Evolutionary conservation across 2,329 filamentous ascomycete genomes (phyloP).

Genomic region (Pseudogymnoascus pannorum): DNA sequence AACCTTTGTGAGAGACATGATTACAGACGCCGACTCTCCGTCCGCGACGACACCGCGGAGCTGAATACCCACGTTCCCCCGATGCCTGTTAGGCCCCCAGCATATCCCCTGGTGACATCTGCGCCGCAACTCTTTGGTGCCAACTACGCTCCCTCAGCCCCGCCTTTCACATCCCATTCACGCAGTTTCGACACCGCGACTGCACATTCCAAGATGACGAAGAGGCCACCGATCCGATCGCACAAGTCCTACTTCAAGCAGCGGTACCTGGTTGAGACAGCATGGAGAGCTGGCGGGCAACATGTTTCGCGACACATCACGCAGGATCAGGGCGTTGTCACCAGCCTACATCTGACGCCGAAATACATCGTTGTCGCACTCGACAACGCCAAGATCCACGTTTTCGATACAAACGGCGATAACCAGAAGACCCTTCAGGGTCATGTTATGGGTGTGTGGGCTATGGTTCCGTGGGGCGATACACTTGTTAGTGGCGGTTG

Average conservation of each 20-base stretch:
- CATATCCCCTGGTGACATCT: background rate
- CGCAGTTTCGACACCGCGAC: constrained; percentile 50
- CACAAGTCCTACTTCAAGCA: constrained; percentile 98
- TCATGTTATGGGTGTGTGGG: constrained; percentile 99
- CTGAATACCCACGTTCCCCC: background rate
- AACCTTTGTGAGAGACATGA: constrained; percentile 94
- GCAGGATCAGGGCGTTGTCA: constrained; percentile 94
- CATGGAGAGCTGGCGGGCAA: constrained; percentile 87
- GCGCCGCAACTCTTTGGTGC: background rate
- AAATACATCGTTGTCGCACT: constrained; percentile 97
- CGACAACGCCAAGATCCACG: constrained; percentile 97
- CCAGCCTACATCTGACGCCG: constrained; percentile 83
- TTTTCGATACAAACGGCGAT: constrained; percentile 87
- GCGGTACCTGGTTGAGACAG: constrained; percentile 91
- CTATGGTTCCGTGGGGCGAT: constrained; percentile 97
- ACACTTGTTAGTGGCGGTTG: constrained; percentile 92
- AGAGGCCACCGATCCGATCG: constrained; percentile 61
- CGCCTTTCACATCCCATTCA: constrained; percentile 22
- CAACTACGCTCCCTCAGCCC: constrained; percentile 31
- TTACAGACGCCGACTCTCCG: constrained; percentile 57
- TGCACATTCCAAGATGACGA: constrained; percentile 30
- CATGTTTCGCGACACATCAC: constrained; percentile 83
- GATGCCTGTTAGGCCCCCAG: background rate
- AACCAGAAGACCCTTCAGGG: constrained; percentile 84
- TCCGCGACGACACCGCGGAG: constrained; percentile 17